phyloP scores from a whole-genome alignment of 805 yeast genomes.

The Candida ponderosae region DNA sequence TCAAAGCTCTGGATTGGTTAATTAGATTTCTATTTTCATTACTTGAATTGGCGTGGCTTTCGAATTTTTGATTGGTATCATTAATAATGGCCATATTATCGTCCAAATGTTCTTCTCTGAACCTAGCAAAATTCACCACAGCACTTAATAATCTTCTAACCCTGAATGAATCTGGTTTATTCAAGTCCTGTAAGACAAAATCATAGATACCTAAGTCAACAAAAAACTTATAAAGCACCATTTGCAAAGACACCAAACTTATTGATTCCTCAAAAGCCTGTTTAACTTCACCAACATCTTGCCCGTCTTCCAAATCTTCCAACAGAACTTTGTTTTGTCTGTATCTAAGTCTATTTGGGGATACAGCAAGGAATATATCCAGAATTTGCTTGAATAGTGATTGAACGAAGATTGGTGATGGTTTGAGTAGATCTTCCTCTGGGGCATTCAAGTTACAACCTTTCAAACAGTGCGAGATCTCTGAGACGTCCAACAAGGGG shows the following conservation, averaged over 20 bases:
- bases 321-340: conserved; percentile 8
- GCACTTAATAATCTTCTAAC: conserved; percentile 67
- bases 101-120: conserved; percentile 66
- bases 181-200: conserved; percentile 64
- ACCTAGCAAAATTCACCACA: conserved; percentile 77
- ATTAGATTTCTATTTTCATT: conserved; percentile 30
- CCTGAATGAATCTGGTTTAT: conserved; percentile 68
- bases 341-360: conserved; percentile 22
- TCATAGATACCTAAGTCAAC: conserved; percentile 71
- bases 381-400: conserved; percentile 52
- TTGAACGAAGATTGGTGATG: conserved; percentile 48
- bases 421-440: conserved; percentile 51
- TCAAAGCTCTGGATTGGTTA: conserved; percentile 27
- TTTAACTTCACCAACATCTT: conserved; percentile 15
- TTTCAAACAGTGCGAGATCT: conserved; percentile 49
- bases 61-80: conserved; percentile 42
- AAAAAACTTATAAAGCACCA: conserved; percentile 54
- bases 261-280: conserved; percentile 33
- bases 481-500: conserved; percentile 54
- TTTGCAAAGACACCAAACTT: conserved; percentile 46
- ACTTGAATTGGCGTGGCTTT: conserved; percentile 34
- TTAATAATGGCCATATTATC: conserved; percentile 60
- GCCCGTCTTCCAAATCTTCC: conserved; percentile 5
- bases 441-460: conserved; percentile 54
- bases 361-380: conserved; percentile 50